Conservation (phyloP, 331 rosid genomes). For the Ulmus americana region DNA sequence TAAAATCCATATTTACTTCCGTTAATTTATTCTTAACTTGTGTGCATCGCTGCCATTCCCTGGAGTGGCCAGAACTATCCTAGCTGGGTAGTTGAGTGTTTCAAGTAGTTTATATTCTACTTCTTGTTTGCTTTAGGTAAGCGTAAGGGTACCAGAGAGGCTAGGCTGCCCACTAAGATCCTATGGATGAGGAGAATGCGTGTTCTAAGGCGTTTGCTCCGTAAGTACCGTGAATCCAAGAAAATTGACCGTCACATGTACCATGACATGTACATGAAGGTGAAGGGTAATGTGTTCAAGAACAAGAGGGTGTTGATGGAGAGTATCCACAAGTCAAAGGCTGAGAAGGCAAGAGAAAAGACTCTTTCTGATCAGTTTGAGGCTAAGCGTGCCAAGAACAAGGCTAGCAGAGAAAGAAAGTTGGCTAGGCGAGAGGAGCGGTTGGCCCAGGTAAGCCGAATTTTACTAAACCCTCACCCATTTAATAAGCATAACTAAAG, state of each 20-base stretch:
- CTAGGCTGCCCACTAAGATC: conserved; percentile 53
- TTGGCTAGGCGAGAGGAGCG: conserved; percentile 43
- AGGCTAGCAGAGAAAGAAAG: conserved; percentile 53
- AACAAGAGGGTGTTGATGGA: conserved; percentile 59
- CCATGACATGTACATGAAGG: conserved; percentile 60
- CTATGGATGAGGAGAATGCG: conserved; percentile 65
- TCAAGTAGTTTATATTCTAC: not conserved
- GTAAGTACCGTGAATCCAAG: conserved; percentile 49
- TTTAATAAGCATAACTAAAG: not conserved
- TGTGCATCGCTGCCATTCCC: no score
- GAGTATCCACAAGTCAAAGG: conserved; percentile 58
- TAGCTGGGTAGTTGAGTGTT: not conserved
- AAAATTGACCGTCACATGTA: conserved; percentile 52
- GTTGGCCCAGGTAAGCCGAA: conserved; percentile 32
- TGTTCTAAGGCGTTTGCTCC: conserved; percentile 49
- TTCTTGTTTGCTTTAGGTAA: conserved; percentile 31
- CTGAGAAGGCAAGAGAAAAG: conserved; percentile 56
- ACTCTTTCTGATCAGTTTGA: conserved; percentile 49
- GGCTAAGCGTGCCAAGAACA: conserved; percentile 45
- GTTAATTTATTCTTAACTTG: no score
- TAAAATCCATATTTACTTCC: not conserved
- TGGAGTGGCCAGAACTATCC: no score
- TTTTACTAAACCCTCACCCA: not conserved
- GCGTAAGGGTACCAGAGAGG: conserved; percentile 63
- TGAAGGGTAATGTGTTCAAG: conserved; percentile 55